phyloP scores from a whole-genome alignment of 257 asterid species.

The Anisodus acutangulus region DNA sequence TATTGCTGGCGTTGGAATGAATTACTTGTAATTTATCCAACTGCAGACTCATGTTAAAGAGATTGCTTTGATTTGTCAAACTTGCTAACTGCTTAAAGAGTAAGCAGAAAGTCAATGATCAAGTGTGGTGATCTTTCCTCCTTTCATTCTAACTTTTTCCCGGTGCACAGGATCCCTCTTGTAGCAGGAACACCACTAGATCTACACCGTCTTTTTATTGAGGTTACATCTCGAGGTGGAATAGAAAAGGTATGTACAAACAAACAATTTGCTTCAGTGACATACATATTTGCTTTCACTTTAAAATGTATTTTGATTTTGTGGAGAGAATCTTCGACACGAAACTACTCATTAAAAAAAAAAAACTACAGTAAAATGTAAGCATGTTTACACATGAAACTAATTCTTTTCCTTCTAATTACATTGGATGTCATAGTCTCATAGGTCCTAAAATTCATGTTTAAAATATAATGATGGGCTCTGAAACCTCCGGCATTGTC shows the following conservation, averaged over 20 bases:
- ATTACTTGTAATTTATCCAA: neutral
- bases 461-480: neutral
- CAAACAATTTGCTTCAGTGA: neutral
- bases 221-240: conserved; percentile 95
- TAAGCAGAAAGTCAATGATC: neutral
- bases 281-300: no score
- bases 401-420: neutral
- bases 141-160: conserved; percentile 32
- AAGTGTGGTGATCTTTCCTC: conserved; percentile 10
- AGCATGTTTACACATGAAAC: conserved; percentile 1
- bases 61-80: conserved; percentile 19
- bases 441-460: neutral
- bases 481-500: neutral
- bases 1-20: neutral
- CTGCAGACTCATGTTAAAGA: neutral
- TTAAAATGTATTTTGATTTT: no score
- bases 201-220: conserved; percentile 80
- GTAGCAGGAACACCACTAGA: conserved; percentile 77
- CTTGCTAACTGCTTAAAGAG: neutral
- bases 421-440: conserved; percentile 15
- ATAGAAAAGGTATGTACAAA: conserved; percentile 70
- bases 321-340: neutral
- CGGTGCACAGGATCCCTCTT: conserved; percentile 66
- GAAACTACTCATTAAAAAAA: neutral
- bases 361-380: neutral